Evolutionary conservation across 1,139 yeast genomes (phyloP).

Genomic region (Lodderomyces elongisporus): DNA sequence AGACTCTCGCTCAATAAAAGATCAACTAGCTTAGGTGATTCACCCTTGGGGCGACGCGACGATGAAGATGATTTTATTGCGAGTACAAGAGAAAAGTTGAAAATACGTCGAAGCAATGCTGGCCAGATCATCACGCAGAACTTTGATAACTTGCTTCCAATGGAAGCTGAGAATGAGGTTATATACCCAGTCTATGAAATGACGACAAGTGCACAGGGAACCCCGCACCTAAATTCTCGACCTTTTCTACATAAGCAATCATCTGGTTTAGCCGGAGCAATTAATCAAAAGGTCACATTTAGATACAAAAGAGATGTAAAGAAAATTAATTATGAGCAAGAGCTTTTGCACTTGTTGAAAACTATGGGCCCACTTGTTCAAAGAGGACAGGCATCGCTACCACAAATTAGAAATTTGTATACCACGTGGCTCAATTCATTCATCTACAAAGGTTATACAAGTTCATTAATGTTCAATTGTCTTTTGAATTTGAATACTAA

Average conservation of each 20-base stretch:
- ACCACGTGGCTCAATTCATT: constrained; percentile 33
- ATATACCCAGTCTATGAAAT: constrained; percentile 39
- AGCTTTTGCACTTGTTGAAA: constrained; percentile 12
- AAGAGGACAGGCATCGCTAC: constrained; percentile 26
- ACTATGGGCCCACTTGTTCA: constrained; percentile 19
- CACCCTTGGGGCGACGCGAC: background rate
- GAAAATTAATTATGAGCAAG: constrained; percentile 16
- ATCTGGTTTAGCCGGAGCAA: constrained; percentile 11
- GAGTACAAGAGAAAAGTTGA: constrained; percentile 1
- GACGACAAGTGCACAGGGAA: too few species aligned
- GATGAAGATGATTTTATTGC: constrained; percentile 1
- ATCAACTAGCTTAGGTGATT: background rate
- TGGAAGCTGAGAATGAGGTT: constrained; percentile 22
- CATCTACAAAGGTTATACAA: constrained; percentile 21
- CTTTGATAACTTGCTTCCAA: constrained; percentile 24
- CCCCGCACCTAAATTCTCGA: too few species aligned
- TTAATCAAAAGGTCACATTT: constrained; percentile 13
- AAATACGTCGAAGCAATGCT: background rate
- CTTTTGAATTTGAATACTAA: constrained; percentile 38
- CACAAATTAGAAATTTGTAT: constrained; percentile 29
- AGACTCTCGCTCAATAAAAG: background rate
- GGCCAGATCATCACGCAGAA: constrained; percentile 18
- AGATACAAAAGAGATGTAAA: constrained; percentile 2
- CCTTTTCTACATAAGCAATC: background rate
- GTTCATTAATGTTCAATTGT: constrained; percentile 33